Conservation (phyloP, 768 basidiomycete genomes). For the Fibroporia radiculosa region DNA sequence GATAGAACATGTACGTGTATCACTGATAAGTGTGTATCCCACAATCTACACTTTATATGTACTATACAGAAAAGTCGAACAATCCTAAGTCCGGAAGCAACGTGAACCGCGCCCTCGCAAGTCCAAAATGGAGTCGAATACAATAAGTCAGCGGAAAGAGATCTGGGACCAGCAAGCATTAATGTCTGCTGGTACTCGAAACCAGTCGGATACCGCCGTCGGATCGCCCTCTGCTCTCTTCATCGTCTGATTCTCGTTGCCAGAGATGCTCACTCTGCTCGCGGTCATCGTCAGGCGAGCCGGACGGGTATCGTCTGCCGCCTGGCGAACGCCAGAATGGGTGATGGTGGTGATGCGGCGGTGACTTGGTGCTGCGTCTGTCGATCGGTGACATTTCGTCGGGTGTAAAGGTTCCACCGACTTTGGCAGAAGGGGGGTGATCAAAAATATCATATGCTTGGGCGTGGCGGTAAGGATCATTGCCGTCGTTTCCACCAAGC, state of each 20-base stretch:
- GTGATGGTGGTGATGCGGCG: constrained; percentile 10
- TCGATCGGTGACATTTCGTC: constrained; percentile 5
- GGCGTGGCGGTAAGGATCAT: constrained; percentile 2
- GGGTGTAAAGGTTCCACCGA: constrained; percentile 8
- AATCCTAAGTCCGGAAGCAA: too few species aligned
- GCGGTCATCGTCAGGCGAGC: constrained; percentile 17
- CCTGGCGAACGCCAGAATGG: constrained; percentile 9
- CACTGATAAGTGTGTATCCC: too few species aligned
- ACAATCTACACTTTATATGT: too few species aligned
- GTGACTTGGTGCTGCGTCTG: constrained; percentile 7
- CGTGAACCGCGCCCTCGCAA: too few species aligned
- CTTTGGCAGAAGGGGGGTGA: constrained; percentile 10
- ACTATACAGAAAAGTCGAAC: too few species aligned
- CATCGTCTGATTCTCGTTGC: constrained; percentile 13
- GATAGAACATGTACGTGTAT: too few species aligned
- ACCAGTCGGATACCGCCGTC: constrained; percentile 17
- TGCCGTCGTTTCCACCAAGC: neutral
- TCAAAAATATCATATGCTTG: constrained; percentile 1
- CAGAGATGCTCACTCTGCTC: constrained; percentile 23
- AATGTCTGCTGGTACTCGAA: neutral
- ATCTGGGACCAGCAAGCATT: too few species aligned
- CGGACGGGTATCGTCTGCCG: constrained; percentile 19
- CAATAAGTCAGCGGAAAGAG: too few species aligned
- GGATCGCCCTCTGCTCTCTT: constrained; percentile 9
- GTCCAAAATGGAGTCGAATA: too few species aligned